Evolutionary conservation across 2,329 filamentous ascomycete genomes (phyloP), one percentile per base, ranked within the genome.

Genomic region (Tolypocladium album): DNA sequence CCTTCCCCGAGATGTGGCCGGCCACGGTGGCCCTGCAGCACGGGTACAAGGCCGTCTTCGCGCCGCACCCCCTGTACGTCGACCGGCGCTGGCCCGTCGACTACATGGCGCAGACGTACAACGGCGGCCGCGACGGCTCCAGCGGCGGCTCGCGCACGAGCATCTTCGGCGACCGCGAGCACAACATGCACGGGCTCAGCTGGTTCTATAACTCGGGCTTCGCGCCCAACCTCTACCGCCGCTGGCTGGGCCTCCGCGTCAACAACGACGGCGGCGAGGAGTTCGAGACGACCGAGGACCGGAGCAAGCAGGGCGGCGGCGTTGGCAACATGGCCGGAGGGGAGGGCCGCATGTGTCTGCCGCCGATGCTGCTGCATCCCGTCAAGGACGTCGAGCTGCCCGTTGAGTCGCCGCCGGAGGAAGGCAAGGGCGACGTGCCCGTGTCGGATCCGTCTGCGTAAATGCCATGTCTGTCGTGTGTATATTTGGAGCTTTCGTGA

Each of bases 1-100:
- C 94, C 78, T 96, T 96, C 71, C 90, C 92, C 0, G 93, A 97
- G 74, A 97, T 97, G 92, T 97, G 91, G 91, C 90, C 92, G 0
- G 88, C 88, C 1, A 94, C 89, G 0, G 86, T 90, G 1, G 90
- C 92, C 1, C 81, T 97, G 12, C 92, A 97, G 62, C 92, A 97
- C 71, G 93, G 93, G 13, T 87, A 90, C 76, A 97, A 97, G 77
- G 92, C 90, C 43, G 92, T 97, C 17, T 96, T 88, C 65, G 91
- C 87, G 2, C 93, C 93, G 1, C 93, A 97, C 68, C 90, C 92
- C 1, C 82, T 96, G 59, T 97, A 88, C 71, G 84, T 93, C 20
- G 92, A 96, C 73, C 87, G 92, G 60, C 82, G 85, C 67, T 97
- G 93, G 93, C 92, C 92, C 0, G 82, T 83, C 2, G 82, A 85